Percentiles rank a stretch among this genome's conserved stretches.
Evolutionary conservation across 495 filamentous ascomycete species (phyloP).

Genomic region (Hyaloscypha hepaticicola): DNA sequence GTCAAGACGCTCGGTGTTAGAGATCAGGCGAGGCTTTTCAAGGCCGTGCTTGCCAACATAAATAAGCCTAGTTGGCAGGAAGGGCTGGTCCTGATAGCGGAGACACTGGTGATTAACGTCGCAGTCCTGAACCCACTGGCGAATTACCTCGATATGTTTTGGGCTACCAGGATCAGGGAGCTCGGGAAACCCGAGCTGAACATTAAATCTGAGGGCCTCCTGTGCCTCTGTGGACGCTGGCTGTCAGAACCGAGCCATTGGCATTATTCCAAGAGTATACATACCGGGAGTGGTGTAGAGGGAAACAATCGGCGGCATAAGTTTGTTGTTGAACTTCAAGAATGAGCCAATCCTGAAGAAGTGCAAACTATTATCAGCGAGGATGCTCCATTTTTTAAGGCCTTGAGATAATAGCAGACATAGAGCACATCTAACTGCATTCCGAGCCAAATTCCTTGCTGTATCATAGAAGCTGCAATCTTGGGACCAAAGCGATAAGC

Average conservation of each 20-base stretch:
- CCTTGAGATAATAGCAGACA: constrained; percentile 5
- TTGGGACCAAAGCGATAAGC: constrained; percentile 11
- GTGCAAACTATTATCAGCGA: constrained; percentile 9
- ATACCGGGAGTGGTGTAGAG: constrained; percentile 6
- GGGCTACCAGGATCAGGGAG: constrained; percentile 16
- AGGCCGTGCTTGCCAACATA: constrained; percentile 20
- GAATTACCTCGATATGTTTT: constrained; percentile 24
- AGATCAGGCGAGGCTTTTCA: constrained; percentile 11
- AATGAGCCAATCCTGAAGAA: constrained; percentile 9
- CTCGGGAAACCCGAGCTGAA: constrained; percentile 22
- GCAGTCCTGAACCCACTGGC: constrained; percentile 25
- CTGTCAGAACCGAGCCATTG: constrained; percentile 1
- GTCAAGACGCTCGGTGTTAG: constrained; percentile 1
- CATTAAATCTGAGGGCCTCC: constrained; percentile 7
- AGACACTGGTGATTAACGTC: constrained; percentile 18
- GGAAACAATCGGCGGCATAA: constrained; percentile 8
- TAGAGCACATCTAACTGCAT: constrained; percentile 1
- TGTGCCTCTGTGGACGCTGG: not conserved
- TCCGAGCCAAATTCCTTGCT: not conserved
- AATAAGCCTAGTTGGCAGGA: constrained; percentile 27
- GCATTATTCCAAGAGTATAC: not conserved
- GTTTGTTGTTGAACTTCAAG: constrained; percentile 12
- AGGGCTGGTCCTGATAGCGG: constrained; percentile 1
- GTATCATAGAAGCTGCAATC: constrained; percentile 11
- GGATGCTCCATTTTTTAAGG: constrained; percentile 3